Evolutionary conservation across 306 rosid genomes (phyloP).

Genomic region (Vachellia pachyceras): DNA sequence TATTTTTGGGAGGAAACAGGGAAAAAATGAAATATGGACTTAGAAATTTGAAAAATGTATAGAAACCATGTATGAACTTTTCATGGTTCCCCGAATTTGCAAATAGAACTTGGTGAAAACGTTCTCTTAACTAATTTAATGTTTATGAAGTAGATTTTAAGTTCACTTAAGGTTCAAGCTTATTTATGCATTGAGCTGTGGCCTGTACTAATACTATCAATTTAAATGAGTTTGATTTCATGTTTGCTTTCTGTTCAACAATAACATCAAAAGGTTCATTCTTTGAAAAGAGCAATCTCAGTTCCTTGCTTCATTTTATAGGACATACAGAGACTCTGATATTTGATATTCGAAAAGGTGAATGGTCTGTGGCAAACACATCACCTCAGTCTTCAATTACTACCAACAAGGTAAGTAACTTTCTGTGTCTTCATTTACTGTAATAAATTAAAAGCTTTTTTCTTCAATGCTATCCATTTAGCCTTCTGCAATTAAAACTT

Average conservation of each 20-base stretch:
- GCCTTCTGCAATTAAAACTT: background rate
- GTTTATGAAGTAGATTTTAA: background rate
- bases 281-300: slow-evolving; percentile 6
- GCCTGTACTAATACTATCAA: slow-evolving; percentile 10
- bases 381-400: slow-evolving; percentile 84
- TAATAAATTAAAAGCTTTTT: slow-evolving; percentile 19
- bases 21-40: background rate
- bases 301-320: slow-evolving; percentile 38
- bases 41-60: background rate
- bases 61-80: background rate
- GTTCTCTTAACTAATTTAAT: background rate
- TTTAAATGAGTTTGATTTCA: background rate
- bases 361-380: slow-evolving; percentile 74
- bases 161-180: slow-evolving; percentile 1
- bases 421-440: slow-evolving; percentile 8
- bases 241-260: slow-evolving; percentile 2
- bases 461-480: background rate
- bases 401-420: slow-evolving; percentile 53
- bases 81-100: background rate
- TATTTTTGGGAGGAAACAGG: background rate
- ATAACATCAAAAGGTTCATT: background rate
- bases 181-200: slow-evolving; percentile 22
- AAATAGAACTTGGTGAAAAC: background rate
- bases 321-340: slow-evolving; percentile 88
- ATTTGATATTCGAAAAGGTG: slow-evolving; percentile 76